Evolutionary conservation across 805 yeast genomes (phyloP), one percentile per base, ranked within the genome.

Genomic region (Yamadazyma takamatsuzukensis): DNA sequence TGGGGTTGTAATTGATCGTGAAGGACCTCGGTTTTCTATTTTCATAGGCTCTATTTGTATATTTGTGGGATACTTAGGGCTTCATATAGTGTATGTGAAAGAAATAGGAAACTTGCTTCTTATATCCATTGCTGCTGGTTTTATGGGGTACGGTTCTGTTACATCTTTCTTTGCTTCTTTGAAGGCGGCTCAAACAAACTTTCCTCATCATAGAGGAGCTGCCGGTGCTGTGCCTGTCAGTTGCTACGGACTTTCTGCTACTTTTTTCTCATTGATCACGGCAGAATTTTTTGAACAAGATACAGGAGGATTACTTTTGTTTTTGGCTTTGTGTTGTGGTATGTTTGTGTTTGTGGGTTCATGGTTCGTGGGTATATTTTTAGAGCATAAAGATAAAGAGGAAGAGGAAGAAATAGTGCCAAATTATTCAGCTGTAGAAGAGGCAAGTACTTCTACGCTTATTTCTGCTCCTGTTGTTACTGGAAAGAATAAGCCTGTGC

Each of bases 141-240:
- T 30, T 4, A 66, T 75, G n/a, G 85, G 88, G 0, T 72, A 78
- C 43, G 86, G 88, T 0, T 79, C 87, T 0, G 74, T 76, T 7
- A 75, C 78, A 1, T 70, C 75, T 38, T 82, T 72, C 47, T 72
- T 83, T 18, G 70, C 85, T 56, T 54, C 67, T 9, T 54, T 76
- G 43, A 76, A 76, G 39, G 74, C 74, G 1, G 67, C 76, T 1
- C 76, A 76, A 19, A 47, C 81, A 2, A 83, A 83, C 47, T 83
- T 83, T 43, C 90, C 90, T 0, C 59, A 72, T 18, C 77, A 79
- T 47, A 67, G 82, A 48, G 93, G 87, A 15, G 64, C 77, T 5
- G 87, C 87, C 2, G 80, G 79, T 13, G 79, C 85, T 1, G 61
- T 74, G 26, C 85, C 86, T 2, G 82, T 80, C 4, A 72, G 84